phyloP scores from a whole-genome alignment of 129 eudicot genomes.

The Pittosporum tobira region DNA sequence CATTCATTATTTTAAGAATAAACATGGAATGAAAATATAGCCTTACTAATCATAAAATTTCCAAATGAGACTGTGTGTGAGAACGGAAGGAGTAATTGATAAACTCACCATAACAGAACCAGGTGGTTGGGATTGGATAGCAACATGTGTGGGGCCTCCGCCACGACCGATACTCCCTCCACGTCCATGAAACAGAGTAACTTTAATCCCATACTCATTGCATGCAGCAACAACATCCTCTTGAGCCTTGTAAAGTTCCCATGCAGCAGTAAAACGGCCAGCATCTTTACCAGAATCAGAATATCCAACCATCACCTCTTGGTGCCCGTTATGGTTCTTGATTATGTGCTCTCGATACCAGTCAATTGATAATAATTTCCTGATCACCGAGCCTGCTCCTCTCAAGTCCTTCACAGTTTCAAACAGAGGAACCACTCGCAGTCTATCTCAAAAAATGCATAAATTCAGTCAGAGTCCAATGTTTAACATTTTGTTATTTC shows the following conservation, averaged over 20 bases:
- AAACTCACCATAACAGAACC: slow-evolving; percentile 93
- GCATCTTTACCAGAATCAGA: slow-evolving; percentile 97
- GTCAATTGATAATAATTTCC: slow-evolving; percentile 61
- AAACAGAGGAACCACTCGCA: slow-evolving; percentile 88
- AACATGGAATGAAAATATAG: no score
- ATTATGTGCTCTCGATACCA: slow-evolving; percentile 79
- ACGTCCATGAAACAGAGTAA: slow-evolving; percentile 90
- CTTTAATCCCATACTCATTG: slow-evolving; percentile 64
- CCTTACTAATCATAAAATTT: no score
- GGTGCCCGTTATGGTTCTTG: slow-evolving; percentile 78
- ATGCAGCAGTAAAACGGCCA: slow-evolving; percentile 96
- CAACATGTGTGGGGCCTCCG: slow-evolving; percentile 96
- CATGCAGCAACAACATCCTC: slow-evolving; percentile 93
- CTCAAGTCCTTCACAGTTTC: slow-evolving; percentile 94
- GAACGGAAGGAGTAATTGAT: no score
- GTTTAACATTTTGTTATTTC: no score
- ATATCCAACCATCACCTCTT: slow-evolving; percentile 98
- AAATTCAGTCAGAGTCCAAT: slow-evolving; percentile 19
- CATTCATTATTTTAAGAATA: no score
- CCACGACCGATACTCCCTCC: slow-evolving; percentile 98
- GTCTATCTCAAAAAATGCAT: slow-evolving; percentile 36
- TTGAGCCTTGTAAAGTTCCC: slow-evolving; percentile 98
- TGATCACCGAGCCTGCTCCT: slow-evolving; percentile 81
- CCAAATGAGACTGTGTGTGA: no score
- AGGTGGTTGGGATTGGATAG: slow-evolving; percentile 98